These are phyloP conservation scores for Anthoceros angustus DNA, from an alignment of 225 moss, liverwort and hornwort genomes.

Conservation along the genomic window DNA sequence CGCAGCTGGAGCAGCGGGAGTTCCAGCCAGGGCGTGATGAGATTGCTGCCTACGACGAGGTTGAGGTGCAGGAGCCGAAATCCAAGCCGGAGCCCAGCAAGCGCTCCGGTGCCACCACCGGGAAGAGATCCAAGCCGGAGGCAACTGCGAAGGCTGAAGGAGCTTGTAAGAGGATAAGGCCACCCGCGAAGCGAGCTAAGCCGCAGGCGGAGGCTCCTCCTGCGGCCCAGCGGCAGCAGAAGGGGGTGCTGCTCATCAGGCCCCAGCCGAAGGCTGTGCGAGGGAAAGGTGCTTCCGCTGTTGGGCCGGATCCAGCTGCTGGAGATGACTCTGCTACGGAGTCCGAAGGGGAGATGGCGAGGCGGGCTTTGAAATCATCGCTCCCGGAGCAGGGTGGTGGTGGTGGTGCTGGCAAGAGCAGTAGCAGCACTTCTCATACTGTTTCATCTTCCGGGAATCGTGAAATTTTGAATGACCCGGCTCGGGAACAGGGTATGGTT, in stretches of 20 bases:
- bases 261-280: background rate
- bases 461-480: background rate
- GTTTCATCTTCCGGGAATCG: background rate
- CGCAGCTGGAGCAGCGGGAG: background rate
- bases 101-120: background rate
- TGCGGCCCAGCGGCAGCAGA: background rate
- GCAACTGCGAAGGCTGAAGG: background rate
- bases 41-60: background rate
- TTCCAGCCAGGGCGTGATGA: background rate
- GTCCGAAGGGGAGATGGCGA: background rate
- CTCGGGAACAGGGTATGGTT: background rate
- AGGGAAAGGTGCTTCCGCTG: background rate
- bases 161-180: background rate
- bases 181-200: background rate
- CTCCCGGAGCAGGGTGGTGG: background rate
- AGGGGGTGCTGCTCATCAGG: background rate
- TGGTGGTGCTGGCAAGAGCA: background rate
- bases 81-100: background rate
- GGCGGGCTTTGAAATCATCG: background rate
- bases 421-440: background rate
- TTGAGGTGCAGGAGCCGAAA: background rate
- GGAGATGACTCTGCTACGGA: background rate
- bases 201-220: background rate
- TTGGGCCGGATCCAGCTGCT: background rate
- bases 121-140: slow-evolving; percentile 1